These are phyloP conservation scores for Salicornia ramosissima DNA, from an alignment of 148 eudicot genomes.

Conservation along the genomic window DNA sequence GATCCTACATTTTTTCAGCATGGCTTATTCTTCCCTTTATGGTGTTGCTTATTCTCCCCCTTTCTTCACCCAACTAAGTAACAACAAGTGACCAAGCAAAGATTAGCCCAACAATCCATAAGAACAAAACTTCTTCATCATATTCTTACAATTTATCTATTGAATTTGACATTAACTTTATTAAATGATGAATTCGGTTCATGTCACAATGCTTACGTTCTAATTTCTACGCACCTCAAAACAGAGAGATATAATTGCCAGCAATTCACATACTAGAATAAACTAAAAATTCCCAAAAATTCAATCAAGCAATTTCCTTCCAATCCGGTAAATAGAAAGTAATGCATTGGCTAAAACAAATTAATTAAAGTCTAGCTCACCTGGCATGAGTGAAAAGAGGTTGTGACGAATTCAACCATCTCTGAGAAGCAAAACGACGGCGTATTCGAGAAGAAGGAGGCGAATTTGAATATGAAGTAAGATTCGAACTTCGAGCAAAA, in stretches of 20 bases:
- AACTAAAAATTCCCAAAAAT: neutral
- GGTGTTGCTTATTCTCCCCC: neutral
- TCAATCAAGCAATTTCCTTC: no score
- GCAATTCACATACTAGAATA: neutral
- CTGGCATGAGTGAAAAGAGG: conserved; percentile 26
- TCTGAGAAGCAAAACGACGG: conserved; percentile 32
- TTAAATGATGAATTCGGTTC: neutral
- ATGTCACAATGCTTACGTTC: neutral
- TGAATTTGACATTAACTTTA: neutral
- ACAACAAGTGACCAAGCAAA: no score
- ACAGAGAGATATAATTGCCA: neutral
- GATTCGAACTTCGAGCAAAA: conserved; percentile 14
- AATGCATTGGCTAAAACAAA: no score
- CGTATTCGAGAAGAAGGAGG: conserved; percentile 34
- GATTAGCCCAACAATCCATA: neutral
- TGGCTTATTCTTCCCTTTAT: neutral
- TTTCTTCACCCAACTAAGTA: neutral
- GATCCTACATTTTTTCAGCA: neutral
- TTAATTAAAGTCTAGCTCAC: conserved; percentile 20
- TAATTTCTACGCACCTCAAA: neutral
- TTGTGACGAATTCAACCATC: conserved; percentile 33
- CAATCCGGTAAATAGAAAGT: no score
- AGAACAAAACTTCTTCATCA: no score
- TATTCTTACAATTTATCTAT: neutral
- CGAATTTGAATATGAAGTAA: conserved; percentile 23